phyloP scores from a whole-genome alignment of 2,329 filamentous ascomycete species.

The Clarireedia paspali region DNA sequence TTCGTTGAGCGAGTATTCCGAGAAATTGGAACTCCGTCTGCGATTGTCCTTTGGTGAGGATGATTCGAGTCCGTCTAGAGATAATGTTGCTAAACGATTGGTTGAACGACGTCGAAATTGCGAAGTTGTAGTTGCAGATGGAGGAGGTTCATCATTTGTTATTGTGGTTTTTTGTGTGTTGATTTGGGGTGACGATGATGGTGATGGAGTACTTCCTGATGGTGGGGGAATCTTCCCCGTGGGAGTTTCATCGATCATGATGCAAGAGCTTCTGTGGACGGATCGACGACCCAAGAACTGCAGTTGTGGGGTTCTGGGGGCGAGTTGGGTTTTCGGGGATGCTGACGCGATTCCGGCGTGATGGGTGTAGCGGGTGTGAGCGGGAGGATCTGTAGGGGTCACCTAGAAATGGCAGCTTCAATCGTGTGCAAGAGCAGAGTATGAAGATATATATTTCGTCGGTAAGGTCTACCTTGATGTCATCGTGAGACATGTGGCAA shows the following conservation, averaged over 20 bases:
- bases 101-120: slow-evolving; percentile 18
- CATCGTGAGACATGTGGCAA: neutral
- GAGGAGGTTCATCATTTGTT: slow-evolving; percentile 14
- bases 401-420: too few relatives aligned
- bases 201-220: slow-evolving; percentile 9
- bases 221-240: slow-evolving; percentile 6
- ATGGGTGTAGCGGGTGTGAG: neutral
- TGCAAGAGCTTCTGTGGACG: neutral
- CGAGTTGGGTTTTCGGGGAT: neutral
- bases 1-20: slow-evolving; percentile 65
- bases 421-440: neutral
- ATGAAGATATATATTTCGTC: neutral
- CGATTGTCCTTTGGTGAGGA: slow-evolving; percentile 27
- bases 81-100: slow-evolving; percentile 21
- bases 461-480: neutral
- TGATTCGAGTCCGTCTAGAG: slow-evolving; percentile 23
- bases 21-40: slow-evolving; percentile 70
- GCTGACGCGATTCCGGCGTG: neutral
- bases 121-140: slow-evolving; percentile 8
- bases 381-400: too few relatives aligned
- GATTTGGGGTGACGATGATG: slow-evolving; percentile 7
- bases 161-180: neutral
- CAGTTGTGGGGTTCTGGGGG: too few relatives aligned
- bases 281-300: neutral
- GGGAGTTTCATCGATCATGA: slow-evolving; percentile 7